Conservation (phyloP, 2,329 filamentous ascomycete species). For the Hirsutella thompsonii region DNA sequence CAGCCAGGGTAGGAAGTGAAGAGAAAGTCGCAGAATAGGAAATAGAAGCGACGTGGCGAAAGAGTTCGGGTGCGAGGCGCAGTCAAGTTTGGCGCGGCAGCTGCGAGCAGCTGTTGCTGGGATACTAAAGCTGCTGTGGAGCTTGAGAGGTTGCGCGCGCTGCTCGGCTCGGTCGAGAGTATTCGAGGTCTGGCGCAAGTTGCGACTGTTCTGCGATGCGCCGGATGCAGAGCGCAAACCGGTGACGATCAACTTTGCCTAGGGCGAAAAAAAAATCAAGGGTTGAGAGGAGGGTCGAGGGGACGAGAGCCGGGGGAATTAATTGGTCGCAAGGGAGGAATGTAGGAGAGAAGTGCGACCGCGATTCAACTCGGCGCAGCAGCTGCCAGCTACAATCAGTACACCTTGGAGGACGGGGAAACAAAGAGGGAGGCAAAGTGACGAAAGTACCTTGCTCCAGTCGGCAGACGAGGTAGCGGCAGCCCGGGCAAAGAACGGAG, state of each 20-base stretch:
- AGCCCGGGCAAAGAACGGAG: neutral
- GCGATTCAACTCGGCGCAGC: neutral
- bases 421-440: neutral
- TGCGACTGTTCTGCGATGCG: neutral
- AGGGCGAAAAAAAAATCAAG: neutral
- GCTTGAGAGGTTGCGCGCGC: neutral
- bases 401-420: too few species aligned
- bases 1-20: too few species aligned
- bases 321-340: slow-evolving; percentile 6
- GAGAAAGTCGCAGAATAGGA: too few species aligned
- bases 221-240: neutral
- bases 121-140: neutral
- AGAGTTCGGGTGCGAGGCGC: too few species aligned
- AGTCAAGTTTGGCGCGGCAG: too few species aligned
- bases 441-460: neutral
- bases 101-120: too few species aligned
- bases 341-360: neutral
- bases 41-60: too few species aligned
- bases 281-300: neutral
- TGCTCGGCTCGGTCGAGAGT: neutral
- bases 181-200: neutral
- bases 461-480: too few species aligned
- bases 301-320: neutral
- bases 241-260: neutral
- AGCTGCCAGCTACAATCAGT: too few species aligned